These are phyloP conservation scores for Venturia effusa DNA, from an alignment of 2,329 filamentous ascomycete genomes.

Conservation along the genomic window DNA sequence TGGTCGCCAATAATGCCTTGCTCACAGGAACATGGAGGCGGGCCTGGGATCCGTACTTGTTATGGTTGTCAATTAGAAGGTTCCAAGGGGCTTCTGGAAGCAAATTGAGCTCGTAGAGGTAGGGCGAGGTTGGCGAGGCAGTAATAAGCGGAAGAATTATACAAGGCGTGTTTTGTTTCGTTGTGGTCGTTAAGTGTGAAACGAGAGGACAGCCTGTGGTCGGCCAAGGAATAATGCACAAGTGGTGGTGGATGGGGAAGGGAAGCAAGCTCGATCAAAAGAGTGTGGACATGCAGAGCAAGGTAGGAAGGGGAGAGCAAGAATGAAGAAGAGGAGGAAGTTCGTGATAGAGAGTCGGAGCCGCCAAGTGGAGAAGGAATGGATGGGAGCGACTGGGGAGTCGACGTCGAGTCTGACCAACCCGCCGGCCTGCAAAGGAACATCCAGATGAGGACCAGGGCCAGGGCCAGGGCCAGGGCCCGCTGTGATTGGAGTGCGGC, in stretches of 20 bases:
- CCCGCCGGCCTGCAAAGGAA: neutral
- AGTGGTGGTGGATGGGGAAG: neutral
- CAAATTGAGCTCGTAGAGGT: neutral
- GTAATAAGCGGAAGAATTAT: constrained; percentile 3
- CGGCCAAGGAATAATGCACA: neutral
- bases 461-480: neutral
- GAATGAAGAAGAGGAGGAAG: neutral
- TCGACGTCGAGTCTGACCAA: no score
- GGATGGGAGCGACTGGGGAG: neutral
- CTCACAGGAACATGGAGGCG: constrained; percentile 1
- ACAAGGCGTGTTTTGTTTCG: neutral
- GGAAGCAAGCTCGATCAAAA: neutral
- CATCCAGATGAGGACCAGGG: neutral
- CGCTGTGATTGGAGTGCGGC: neutral
- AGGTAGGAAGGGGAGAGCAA: neutral
- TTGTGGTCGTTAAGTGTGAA: constrained; percentile 3
- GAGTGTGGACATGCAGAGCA: neutral
- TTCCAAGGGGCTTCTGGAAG: neutral
- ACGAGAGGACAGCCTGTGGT: neutral
- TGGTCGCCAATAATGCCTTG: neutral
- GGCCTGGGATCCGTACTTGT: neutral
- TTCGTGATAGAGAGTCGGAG: neutral
- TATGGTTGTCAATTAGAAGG: neutral
- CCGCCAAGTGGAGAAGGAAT: neutral
- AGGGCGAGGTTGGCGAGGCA: neutral